phyloP scores from a whole-genome alignment of 192 early-diverging fungal species.

The Coemansia sp. region DNA sequence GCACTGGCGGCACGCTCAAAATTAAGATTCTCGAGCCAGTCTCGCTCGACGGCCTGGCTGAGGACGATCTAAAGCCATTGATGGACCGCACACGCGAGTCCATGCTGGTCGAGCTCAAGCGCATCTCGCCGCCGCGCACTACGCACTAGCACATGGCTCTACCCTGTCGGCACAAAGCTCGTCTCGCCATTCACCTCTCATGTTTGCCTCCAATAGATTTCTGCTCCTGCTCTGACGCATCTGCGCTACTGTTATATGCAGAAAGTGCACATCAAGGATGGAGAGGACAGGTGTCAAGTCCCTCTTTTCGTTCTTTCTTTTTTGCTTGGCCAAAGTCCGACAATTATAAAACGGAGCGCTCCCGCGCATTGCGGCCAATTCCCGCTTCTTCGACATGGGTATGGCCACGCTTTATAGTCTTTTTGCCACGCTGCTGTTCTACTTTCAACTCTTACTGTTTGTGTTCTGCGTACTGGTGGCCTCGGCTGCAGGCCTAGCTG shows the following conservation, averaged over 20 bases:
- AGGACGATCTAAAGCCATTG: constrained; percentile 47
- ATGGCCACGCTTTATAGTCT: constrained; percentile 14
- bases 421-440: constrained; percentile 29
- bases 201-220: not conserved
- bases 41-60: constrained; percentile 34
- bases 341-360: not conserved
- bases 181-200: not conserved
- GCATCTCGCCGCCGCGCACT: constrained; percentile 42
- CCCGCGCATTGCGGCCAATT: not conserved
- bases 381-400: constrained; percentile 14
- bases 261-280: not conserved
- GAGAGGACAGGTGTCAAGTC: not conserved
- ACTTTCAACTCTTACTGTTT: constrained; percentile 39
- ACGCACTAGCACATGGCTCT: constrained; percentile 3
- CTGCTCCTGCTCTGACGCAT: not conserved
- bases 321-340: not conserved
- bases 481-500: constrained; percentile 29
- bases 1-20: constrained; percentile 39
- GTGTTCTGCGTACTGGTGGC: constrained; percentile 32
- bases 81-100: constrained; percentile 47
- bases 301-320: not conserved
- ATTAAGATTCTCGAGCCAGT: constrained; percentile 52
- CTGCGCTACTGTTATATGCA: not conserved
- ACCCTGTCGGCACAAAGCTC: not conserved
- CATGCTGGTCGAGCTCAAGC: constrained; percentile 45